Evolutionary conservation across 208 protist species (phyloP).

Genomic region (Crithidia expoeki): DNA sequence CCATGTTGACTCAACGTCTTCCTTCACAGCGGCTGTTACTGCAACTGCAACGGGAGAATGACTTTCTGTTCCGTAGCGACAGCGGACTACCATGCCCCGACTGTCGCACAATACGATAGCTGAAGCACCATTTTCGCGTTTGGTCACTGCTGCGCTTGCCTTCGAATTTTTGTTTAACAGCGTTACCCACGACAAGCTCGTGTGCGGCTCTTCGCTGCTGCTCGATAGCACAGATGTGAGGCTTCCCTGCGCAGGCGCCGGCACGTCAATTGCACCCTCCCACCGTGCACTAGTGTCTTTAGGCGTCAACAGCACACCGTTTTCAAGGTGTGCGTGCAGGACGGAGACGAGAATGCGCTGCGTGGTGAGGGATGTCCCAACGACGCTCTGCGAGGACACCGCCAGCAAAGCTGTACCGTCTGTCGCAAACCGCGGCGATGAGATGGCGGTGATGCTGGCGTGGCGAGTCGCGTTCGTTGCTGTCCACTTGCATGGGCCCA

Average conservation of each 20-base stretch:
- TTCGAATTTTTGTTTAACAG: not conserved
- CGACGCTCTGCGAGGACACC: not conserved
- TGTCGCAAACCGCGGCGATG: not conserved
- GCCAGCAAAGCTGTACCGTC: not conserved
- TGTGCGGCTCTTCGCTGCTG: not conserved
- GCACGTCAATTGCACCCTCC: constrained; percentile 6
- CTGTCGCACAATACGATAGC: constrained; percentile 16
- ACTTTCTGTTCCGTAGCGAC: not conserved
- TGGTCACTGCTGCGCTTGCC: not conserved
- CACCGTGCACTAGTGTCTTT: not conserved
- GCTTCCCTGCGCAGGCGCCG: constrained; percentile 1
- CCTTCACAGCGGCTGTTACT: not conserved
- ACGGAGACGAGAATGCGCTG: constrained; percentile 10
- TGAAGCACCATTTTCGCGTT: not conserved
- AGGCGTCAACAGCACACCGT: not conserved
- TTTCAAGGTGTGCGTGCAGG: not conserved
- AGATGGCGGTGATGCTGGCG: constrained; percentile 27
- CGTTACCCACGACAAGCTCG: not conserved
- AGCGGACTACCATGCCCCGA: constrained; percentile 21
- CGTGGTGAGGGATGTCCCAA: not conserved
- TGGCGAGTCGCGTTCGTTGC: not conserved
- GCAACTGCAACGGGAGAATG: not conserved
- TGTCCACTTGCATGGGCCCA: constrained; percentile 18
- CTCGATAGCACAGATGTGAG: not conserved
- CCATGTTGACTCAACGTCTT: not conserved